Conservation (phyloP, 2,329 filamentous ascomycete genomes). For the Chalaropsis thielavioides region DNA sequence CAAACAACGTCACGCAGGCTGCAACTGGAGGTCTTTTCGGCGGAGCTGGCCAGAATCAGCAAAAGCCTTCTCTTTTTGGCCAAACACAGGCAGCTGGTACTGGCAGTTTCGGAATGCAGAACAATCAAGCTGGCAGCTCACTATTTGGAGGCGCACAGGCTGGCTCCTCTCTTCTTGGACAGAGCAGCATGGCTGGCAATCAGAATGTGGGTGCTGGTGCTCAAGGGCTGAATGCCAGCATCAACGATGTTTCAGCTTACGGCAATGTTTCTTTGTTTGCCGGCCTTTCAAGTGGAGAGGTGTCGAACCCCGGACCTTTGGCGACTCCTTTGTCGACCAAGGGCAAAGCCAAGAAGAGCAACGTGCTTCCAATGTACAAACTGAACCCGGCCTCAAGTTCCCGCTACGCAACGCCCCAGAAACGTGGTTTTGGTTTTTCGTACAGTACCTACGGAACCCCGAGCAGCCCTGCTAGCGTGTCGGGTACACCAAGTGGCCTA, state of each 20-base stretch:
- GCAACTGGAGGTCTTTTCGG: conserved; percentile 29
- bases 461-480: conserved; percentile 49
- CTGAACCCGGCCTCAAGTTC: conserved; percentile 68
- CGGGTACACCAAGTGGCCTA: conserved; percentile 49
- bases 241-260: conserved; percentile 76
- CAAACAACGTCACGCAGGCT: conserved; percentile 27
- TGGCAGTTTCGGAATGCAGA: conserved; percentile 40
- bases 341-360: conserved; percentile 59
- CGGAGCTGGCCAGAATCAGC: conserved; percentile 36
- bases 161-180: conserved; percentile 32
- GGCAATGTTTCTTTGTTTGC: conserved; percentile 78
- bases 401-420: conserved; percentile 70
- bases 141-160: conserved; percentile 32
- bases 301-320: conserved; percentile 67
- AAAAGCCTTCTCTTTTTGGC: conserved; percentile 44
- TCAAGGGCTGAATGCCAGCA: conserved; percentile 59
- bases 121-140: conserved; percentile 31
- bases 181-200: conserved; percentile 35
- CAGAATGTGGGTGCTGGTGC: conserved; percentile 28
- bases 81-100: conserved; percentile 31
- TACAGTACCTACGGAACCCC: conserved; percentile 87
- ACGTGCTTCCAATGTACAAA: conserved; percentile 75
- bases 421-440: conserved; percentile 77
- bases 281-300: conserved; percentile 48
- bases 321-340: conserved; percentile 75